Evolutionary conservation across 345 rosid species (phyloP).

Genomic region (Populus deltoides): DNA sequence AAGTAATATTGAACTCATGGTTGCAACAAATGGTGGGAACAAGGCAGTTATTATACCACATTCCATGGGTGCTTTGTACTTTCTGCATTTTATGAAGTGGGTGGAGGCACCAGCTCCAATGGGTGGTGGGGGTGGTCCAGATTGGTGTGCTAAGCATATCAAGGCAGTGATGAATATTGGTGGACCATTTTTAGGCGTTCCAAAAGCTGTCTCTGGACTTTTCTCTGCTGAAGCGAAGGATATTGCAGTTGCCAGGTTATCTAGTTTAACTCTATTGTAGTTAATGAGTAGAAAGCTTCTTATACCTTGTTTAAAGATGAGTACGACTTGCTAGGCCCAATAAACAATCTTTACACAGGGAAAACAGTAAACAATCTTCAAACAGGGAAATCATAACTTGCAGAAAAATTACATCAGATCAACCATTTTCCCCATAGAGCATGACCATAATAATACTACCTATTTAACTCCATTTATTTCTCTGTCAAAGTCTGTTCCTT

Average conservation of each 20-base stretch:
- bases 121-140: conserved; percentile 97
- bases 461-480: background rate
- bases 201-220: conserved; percentile 83
- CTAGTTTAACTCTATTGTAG: background rate
- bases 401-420: background rate
- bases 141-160: conserved; percentile 92
- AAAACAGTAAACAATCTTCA: background rate
- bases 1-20: conserved; percentile 79
- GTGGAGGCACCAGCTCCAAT: conserved; percentile 95
- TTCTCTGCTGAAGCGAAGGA: conserved; percentile 95
- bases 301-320: background rate
- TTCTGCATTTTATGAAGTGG: conserved; percentile 98
- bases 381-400: background rate
- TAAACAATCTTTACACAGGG: background rate
- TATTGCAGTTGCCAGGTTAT: conserved; percentile 89
- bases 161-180: conserved; percentile 93
- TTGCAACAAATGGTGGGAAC: conserved; percentile 70
- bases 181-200: conserved; percentile 92
- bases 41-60: conserved; percentile 92
- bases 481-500: background rate
- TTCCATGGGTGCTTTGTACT: conserved; percentile 94
- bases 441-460: background rate
- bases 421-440: background rate
- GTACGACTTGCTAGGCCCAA: background rate
- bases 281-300: background rate